Percentiles rank a stretch among this genome's conserved stretches.
These are phyloP conservation scores for Fusarium sp. DNA, from an alignment of 2,329 filamentous ascomycete genomes.

Conservation along the genomic window DNA sequence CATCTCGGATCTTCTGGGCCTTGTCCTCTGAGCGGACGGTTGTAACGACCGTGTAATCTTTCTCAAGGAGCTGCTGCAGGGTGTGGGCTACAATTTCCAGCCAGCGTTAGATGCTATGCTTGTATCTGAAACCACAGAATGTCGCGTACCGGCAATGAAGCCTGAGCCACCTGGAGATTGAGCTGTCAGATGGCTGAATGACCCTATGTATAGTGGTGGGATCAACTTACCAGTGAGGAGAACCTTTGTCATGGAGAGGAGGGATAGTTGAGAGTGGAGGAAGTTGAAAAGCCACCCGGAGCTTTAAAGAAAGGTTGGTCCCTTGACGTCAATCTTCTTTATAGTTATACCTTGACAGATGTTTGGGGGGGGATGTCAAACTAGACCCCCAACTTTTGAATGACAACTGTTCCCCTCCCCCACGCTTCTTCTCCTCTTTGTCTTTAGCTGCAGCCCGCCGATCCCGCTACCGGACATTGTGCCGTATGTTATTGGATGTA, in stretches of 20 bases:
- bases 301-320: not conserved
- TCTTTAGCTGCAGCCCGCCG: not conserved
- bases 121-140: too few relatives aligned
- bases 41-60: slow-evolving; percentile 62
- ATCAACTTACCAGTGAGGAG: slow-evolving; percentile 44
- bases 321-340: slow-evolving; percentile 20
- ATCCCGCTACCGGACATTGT: not conserved
- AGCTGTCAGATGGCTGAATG: slow-evolving; percentile 15
- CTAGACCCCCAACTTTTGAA: too few relatives aligned
- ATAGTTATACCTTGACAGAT: slow-evolving; percentile 2
- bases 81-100: slow-evolving; percentile 56
- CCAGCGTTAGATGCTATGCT: not conserved
- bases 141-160: slow-evolving; percentile 48
- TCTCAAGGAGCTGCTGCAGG: slow-evolving; percentile 61
- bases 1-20: slow-evolving; percentile 59
- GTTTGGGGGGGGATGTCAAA: slow-evolving; percentile 6
- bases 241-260: slow-evolving; percentile 48
- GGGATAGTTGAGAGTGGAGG: too few relatives aligned
- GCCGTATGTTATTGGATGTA: not conserved
- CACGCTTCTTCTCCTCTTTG: slow-evolving; percentile 3
- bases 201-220: not conserved
- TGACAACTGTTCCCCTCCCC: slow-evolving; percentile 24
- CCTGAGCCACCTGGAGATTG: slow-evolving; percentile 47
- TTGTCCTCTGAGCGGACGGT: slow-evolving; percentile 65
- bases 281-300: not conserved